Conservation (phyloP, 202 grass and related monocot genomes). For the Zoysia matrella region DNA sequence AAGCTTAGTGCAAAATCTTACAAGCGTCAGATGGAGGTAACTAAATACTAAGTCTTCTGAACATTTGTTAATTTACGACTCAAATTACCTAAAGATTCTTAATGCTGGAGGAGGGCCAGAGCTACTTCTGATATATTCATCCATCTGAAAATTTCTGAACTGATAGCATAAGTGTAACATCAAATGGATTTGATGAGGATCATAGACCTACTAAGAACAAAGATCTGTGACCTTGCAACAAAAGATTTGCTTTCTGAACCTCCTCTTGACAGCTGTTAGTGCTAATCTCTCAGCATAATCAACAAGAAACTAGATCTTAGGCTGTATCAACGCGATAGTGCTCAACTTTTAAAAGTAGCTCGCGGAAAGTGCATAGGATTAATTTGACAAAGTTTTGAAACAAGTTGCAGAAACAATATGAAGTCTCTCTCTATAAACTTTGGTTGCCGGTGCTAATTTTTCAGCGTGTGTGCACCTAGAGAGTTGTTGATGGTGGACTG, state of each 20-base stretch:
- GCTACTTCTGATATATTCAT: too few relatives aligned
- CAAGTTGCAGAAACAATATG: too few relatives aligned
- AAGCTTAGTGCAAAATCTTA: too few relatives aligned
- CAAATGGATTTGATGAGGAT: slow-evolving; percentile 39
- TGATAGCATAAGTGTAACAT: slow-evolving; percentile 14
- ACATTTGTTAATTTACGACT: not conserved
- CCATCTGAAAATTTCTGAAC: not conserved
- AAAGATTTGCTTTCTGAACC: not conserved
- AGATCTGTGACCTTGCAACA: slow-evolving; percentile 1
- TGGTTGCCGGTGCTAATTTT: too few relatives aligned
- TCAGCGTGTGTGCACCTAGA: too few relatives aligned
- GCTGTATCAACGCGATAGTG: slow-evolving; percentile 16
- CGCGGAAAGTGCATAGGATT: too few relatives aligned
- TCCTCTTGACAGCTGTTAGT: slow-evolving; percentile 23
- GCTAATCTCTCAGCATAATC: slow-evolving; percentile 18
- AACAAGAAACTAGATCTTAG: slow-evolving; percentile 29
- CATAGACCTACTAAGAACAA: not conserved
- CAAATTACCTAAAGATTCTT: not conserved
- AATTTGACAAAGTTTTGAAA: too few relatives aligned
- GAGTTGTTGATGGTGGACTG: too few relatives aligned
- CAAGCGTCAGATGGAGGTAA: too few relatives aligned
- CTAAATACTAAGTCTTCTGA: not conserved
- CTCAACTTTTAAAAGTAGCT: slow-evolving; percentile 15
- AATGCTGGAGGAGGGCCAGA: not conserved
- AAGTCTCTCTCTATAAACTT: too few relatives aligned